A percentile compares a stretch with the other conserved stretches of the same genome.
These are phyloP conservation scores for Amylocarpus encephaloides DNA, from an alignment of 2,329 filamentous ascomycete species.

Conservation along the genomic window DNA sequence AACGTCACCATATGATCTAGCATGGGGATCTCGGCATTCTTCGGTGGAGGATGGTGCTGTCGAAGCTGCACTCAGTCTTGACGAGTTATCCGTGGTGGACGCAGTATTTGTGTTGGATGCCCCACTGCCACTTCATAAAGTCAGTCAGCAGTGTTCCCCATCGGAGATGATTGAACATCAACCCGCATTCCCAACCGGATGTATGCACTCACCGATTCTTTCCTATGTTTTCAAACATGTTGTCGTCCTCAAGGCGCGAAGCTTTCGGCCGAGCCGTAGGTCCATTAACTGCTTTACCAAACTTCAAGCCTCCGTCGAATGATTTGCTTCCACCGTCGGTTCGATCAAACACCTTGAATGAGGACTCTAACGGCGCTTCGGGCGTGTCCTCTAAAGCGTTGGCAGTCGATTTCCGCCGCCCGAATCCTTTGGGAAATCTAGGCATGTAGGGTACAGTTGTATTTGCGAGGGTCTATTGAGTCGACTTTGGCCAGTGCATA, in stretches of 20 bases:
- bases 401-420: conserved; percentile 30
- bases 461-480: conserved; percentile 4
- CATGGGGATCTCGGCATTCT: conserved; percentile 28
- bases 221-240: conserved; percentile 29
- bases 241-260: conserved; percentile 28
- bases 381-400: conserved; percentile 27
- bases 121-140: conserved; percentile 30
- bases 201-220: conserved; percentile 30
- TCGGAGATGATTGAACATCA: background rate
- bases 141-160: conserved; percentile 13
- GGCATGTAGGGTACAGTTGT: conserved; percentile 29
- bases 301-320: conserved; percentile 30
- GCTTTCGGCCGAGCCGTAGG: conserved; percentile 18
- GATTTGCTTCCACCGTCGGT: conserved; percentile 22
- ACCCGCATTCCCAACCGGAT: background rate
- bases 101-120: conserved; percentile 32
- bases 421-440: conserved; percentile 31
- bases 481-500: conserved; percentile 3
- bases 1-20: conserved; percentile 27
- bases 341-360: conserved; percentile 33
- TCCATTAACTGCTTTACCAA: conserved; percentile 17
- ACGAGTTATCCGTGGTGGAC: conserved; percentile 32
- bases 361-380: conserved; percentile 15
- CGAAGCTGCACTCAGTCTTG: conserved; percentile 31
- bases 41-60: conserved; percentile 32